These are phyloP conservation scores for Moringa oleifera DNA, from an alignment of 345 rosid genomes.

Conservation along the genomic window DNA sequence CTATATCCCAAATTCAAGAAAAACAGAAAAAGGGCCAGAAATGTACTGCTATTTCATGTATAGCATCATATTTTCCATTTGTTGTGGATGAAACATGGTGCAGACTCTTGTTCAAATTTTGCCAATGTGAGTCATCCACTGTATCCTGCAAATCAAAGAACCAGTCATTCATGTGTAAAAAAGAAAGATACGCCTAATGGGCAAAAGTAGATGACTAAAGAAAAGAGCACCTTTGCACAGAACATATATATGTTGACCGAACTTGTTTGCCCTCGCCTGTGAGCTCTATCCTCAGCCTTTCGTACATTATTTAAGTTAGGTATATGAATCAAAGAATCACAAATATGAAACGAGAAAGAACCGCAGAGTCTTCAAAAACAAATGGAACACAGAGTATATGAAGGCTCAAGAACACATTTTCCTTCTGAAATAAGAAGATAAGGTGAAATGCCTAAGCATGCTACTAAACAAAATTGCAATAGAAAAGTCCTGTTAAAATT, in stretches of 20 bases:
- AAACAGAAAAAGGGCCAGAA: slow-evolving; percentile 10
- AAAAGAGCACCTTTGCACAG: slow-evolving; percentile 63
- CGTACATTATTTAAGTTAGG: slow-evolving; percentile 22
- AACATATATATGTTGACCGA: slow-evolving; percentile 87
- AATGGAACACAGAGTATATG: neutral
- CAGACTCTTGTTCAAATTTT: slow-evolving; percentile 65
- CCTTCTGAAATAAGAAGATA: too few species aligned
- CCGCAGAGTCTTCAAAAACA: slow-evolving; percentile 5
- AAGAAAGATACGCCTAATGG: neutral
- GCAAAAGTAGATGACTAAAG: slow-evolving; percentile 3
- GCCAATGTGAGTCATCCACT: slow-evolving; percentile 75
- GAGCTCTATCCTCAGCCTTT: slow-evolving; percentile 98
- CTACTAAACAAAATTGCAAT: too few species aligned
- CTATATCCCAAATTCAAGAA: neutral
- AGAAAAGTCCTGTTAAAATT: too few species aligned
- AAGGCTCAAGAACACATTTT: neutral
- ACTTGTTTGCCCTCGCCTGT: slow-evolving; percentile 80
- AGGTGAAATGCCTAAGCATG: too few species aligned
- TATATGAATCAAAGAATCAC: neutral
- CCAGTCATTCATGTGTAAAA: slow-evolving; percentile 7
- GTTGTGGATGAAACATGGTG: slow-evolving; percentile 77
- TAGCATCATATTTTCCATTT: slow-evolving; percentile 88
- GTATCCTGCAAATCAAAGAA: slow-evolving; percentile 51
- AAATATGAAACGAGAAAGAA: slow-evolving; percentile 1
- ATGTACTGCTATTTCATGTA: slow-evolving; percentile 65